Evolutionary conservation across 2,329 filamentous ascomycete genomes (phyloP).

Genomic region (Aureobasidium sp.): DNA sequence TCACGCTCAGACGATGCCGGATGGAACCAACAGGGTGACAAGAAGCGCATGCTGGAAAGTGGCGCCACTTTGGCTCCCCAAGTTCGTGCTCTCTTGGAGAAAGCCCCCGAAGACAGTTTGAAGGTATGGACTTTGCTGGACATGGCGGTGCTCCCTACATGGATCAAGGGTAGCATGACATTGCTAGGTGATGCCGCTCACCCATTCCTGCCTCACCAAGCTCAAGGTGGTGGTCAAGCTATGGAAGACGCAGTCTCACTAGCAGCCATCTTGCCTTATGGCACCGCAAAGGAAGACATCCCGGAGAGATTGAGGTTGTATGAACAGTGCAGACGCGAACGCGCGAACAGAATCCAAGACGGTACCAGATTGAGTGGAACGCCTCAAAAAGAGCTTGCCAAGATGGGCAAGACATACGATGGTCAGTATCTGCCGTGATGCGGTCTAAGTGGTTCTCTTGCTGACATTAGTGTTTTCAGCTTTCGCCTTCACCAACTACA

Average conservation of each 20-base stretch:
- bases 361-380: conserved; percentile 46
- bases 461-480: conserved; percentile 14
- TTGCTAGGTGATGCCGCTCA: conserved; percentile 61
- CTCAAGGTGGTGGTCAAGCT: conserved; percentile 54
- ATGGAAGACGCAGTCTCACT: conserved; percentile 60
- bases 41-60: conserved; percentile 33
- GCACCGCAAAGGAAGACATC: conserved; percentile 40
- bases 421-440: neutral
- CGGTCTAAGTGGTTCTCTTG: neutral
- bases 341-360: conserved; percentile 51
- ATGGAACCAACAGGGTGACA: conserved; percentile 32
- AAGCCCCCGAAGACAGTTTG: conserved; percentile 30
- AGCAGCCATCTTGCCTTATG: conserved; percentile 45
- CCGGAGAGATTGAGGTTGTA: conserved; percentile 50
- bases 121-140: conserved; percentile 55
- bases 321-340: conserved; percentile 48
- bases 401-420: conserved; percentile 14
- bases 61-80: conserved; percentile 31
- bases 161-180: conserved; percentile 46
- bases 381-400: conserved; percentile 33
- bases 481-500: conserved; percentile 22
- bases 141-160: conserved; percentile 51
- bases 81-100: conserved; percentile 30
- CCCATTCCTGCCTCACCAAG: conserved; percentile 57
- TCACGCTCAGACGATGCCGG: conserved; percentile 20